These are phyloP conservation scores for Lichtheimia ramosa DNA, from an alignment of 371 early-diverging fungal species.

Conservation along the genomic window DNA sequence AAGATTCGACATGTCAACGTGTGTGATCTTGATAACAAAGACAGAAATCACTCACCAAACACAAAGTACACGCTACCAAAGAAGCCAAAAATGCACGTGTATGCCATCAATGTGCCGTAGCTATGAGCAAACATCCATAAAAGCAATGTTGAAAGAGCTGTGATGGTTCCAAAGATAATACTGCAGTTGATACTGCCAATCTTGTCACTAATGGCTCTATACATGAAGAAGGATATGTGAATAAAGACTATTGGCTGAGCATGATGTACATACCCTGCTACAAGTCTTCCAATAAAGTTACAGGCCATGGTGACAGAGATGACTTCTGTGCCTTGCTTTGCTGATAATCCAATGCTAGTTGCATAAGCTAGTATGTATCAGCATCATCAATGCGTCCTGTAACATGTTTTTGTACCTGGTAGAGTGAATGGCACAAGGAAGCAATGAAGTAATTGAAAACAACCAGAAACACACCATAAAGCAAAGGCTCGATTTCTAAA, in stretches of 20 bases:
- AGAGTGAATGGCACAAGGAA: too few species aligned
- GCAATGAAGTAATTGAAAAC: too few species aligned
- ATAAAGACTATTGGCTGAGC: too few species aligned
- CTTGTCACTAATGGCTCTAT: neutral
- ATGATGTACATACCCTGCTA: conserved; percentile 30
- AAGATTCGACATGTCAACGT: too few species aligned
- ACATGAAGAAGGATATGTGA: neutral
- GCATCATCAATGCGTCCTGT: too few species aligned
- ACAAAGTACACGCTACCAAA: conserved; percentile 21
- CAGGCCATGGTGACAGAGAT: conserved; percentile 30
- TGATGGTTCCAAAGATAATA: neutral
- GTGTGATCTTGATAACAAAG: too few species aligned
- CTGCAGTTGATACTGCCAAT: conserved; percentile 4
- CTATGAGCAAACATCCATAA: conserved; percentile 36
- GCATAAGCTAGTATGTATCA: conserved; percentile 14
- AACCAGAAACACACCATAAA: too few species aligned
- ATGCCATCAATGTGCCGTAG: conserved; percentile 22
- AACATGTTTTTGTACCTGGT: too few species aligned
- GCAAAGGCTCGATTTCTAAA: too few species aligned
- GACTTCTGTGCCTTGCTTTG: conserved; percentile 14
- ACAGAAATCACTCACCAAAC: conserved; percentile 1
- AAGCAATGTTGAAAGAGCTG: conserved; percentile 9
- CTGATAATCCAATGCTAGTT: conserved; percentile 10
- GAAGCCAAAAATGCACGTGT: conserved; percentile 20
- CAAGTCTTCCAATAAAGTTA: conserved; percentile 49